phyloP scores from a whole-genome alignment of 179 eudicot species.

The Actinidia arguta region DNA sequence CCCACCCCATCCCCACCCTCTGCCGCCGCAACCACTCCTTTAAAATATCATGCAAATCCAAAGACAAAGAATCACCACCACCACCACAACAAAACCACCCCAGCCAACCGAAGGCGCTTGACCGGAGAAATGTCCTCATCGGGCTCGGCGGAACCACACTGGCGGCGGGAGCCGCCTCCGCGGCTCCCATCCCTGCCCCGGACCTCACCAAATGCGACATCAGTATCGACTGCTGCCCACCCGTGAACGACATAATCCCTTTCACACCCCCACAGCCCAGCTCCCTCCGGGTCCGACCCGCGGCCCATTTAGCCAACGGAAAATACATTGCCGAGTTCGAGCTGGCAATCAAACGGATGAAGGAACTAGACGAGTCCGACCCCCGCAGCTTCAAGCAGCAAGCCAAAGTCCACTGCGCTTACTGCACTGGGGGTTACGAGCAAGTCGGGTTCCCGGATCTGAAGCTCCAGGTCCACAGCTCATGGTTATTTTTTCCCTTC shows the following conservation, averaged over 20 bases:
- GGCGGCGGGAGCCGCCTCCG: slow-evolving; percentile 30
- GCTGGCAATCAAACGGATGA: slow-evolving; percentile 75
- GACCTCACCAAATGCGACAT: slow-evolving; percentile 56
- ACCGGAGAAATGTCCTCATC: slow-evolving; percentile 26
- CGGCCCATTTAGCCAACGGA: slow-evolving; percentile 65
- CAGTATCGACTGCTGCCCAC: slow-evolving; percentile 77
- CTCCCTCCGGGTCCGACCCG: slow-evolving; percentile 60
- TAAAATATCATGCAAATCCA: slow-evolving; percentile 27
- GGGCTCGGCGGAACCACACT: slow-evolving; percentile 58
- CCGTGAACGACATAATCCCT: slow-evolving; percentile 35
- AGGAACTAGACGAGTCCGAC: slow-evolving; percentile 62
- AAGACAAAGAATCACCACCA: neutral
- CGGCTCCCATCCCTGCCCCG: slow-evolving; percentile 61
- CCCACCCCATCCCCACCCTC: neutral
- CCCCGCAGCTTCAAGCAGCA: slow-evolving; percentile 81
- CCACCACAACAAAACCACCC: neutral
- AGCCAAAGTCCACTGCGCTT: slow-evolving; percentile 90
- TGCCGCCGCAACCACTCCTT: neutral
- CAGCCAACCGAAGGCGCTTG: slow-evolving; percentile 36
- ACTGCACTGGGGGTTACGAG: slow-evolving; percentile 79
- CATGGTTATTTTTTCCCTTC: slow-evolving; percentile 88
- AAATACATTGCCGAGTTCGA: slow-evolving; percentile 52
- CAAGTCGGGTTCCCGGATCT: slow-evolving; percentile 68
- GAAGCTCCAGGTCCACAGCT: slow-evolving; percentile 75
- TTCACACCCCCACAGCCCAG: slow-evolving; percentile 44